Evolutionary conservation across 148 eudicot species (phyloP), one percentile per base, ranked within the genome.

Genomic region (Persicaria tinctoria): DNA sequence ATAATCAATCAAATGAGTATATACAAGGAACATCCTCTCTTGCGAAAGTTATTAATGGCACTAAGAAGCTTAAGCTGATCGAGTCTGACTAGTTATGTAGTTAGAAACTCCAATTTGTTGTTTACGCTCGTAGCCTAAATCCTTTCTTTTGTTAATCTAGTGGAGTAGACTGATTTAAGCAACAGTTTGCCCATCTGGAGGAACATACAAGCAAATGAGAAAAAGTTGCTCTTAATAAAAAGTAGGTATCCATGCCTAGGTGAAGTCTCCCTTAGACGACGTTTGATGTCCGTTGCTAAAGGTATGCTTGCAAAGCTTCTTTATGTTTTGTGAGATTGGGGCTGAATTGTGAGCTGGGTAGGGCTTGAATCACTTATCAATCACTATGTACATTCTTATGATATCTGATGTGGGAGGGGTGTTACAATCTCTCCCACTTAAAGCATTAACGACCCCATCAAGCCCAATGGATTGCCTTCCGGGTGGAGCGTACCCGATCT

Each of bases 191-290:
- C 11, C 89, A 90, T 79, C 93, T 95, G 6, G 96, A 92, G 90
- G 98, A 89, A 60, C 89, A 84, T 73, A 66, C 75, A 57, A 87
- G 91, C 69, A 87, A 85, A 80, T 88, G 85, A 72, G 92, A 80
- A 77, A 85, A 78, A 80, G 79, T 80, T 77, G 74, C 97, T 11
- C 81, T 86, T 68, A 81, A 84, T 68, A 89, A 96, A 79, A 91
- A 91, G 66, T 92, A 95, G 84, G 93, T 95, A 51, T 95, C 98
- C 38, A 83, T 95, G 86, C 98, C 98, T 32, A 89, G 98, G 98
- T 92, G 77, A 77, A 72, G 41, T 62, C 16, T 10, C 7, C 23
- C 23, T 20, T 20, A 20, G 23, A 20, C 23, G 23, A 20, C 23
- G 23, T 20, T 20, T 20, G 23, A 20, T 20, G 23, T 20, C 23